These are phyloP conservation scores for Yamadazyma mexicana DNA, from an alignment of 1,139 yeast species.

Conservation along the genomic window DNA sequence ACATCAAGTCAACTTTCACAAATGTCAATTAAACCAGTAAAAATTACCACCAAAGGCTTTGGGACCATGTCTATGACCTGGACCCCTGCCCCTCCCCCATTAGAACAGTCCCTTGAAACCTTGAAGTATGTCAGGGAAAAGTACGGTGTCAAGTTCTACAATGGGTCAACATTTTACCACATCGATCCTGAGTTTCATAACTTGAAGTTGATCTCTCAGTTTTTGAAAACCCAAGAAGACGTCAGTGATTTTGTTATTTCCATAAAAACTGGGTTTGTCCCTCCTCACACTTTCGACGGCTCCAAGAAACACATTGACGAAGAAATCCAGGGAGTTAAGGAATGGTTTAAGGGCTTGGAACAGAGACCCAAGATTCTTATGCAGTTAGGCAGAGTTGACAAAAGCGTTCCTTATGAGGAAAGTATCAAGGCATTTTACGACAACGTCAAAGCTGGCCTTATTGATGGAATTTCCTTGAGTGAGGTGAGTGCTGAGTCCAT, in stretches of 20 bases:
- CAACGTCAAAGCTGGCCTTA: constrained; percentile 51
- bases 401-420: constrained; percentile 44
- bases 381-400: constrained; percentile 69
- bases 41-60: constrained; percentile 37
- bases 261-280: constrained; percentile 44
- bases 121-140: constrained; percentile 45
- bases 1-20: not conserved
- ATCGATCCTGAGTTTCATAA: constrained; percentile 32
- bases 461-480: constrained; percentile 68
- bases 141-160: constrained; percentile 56
- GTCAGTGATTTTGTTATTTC: constrained; percentile 49
- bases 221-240: constrained; percentile 4
- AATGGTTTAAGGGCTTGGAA: constrained; percentile 34
- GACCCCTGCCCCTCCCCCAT: constrained; percentile 45
- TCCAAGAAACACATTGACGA: constrained; percentile 42
- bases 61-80: constrained; percentile 69
- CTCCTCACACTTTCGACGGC: constrained; percentile 44
- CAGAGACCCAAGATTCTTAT: constrained; percentile 50
- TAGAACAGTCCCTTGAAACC: constrained; percentile 46
- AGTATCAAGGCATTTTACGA: constrained; percentile 50
- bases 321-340: constrained; percentile 51
- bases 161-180: constrained; percentile 72
- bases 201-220: constrained; percentile 6
- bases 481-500: constrained; percentile 66
- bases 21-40: constrained; percentile 11